phyloP scores from a whole-genome alignment of 2,329 filamentous ascomycete genomes.

The Botrytis elliptica region DNA sequence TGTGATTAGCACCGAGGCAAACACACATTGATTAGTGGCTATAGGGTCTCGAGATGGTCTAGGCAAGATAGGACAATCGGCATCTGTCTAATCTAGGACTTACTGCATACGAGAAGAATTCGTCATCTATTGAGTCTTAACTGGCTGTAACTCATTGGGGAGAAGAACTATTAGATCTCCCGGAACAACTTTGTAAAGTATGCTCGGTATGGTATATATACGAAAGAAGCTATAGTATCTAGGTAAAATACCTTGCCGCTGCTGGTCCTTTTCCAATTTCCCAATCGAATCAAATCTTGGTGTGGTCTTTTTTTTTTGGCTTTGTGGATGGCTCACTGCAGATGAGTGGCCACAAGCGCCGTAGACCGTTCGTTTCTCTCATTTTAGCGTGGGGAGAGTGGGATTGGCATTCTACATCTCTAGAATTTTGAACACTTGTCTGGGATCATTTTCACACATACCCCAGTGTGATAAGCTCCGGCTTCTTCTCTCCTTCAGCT shows the following conservation, averaged over 20 bases:
- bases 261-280: not conserved
- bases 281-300: constrained; percentile 15
- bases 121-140: not conserved
- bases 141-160: not conserved
- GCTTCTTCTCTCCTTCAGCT: constrained; percentile 20
- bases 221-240: not conserved
- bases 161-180: not conserved
- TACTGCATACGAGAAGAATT: constrained; percentile 5
- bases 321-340: constrained; percentile 19
- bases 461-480: constrained; percentile 12
- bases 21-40: no score
- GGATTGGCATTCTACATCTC: constrained; percentile 3
- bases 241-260: constrained; percentile 2
- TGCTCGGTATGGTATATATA: not conserved
- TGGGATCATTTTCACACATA: constrained; percentile 10
- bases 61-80: not conserved
- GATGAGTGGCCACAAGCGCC: constrained; percentile 17
- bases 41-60: not conserved
- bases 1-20: not conserved
- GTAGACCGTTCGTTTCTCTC: constrained; percentile 8
- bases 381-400: constrained; percentile 21
- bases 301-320: no score
- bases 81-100: not conserved
- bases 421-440: constrained; percentile 5
- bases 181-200: not conserved